Percentiles rank a stretch among this genome's conserved stretches.
These are phyloP conservation scores for Syzygium grande DNA, from an alignment of 345 rosid genomes.

Conservation along the genomic window DNA sequence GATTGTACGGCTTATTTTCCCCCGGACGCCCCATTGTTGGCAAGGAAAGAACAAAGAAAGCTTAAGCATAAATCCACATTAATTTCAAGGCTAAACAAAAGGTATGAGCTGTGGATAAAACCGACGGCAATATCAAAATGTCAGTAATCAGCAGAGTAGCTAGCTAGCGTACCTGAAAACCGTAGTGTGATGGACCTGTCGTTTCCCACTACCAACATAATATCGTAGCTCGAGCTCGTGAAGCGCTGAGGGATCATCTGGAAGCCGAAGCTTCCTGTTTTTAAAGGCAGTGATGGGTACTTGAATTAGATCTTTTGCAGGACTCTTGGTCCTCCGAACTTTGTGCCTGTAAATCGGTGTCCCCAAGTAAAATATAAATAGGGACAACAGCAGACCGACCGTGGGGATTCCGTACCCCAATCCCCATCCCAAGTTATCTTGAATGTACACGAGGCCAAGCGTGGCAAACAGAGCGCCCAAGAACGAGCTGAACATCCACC, in stretches of 20 bases:
- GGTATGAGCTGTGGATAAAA: background rate
- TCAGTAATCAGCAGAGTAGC: background rate
- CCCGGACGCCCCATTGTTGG: background rate
- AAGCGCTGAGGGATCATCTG: conserved; percentile 37
- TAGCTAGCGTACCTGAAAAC: conserved; percentile 39
- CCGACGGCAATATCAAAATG: background rate
- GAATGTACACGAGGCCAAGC: conserved; percentile 75
- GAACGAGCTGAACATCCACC: conserved; percentile 97
- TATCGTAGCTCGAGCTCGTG: conserved; percentile 52
- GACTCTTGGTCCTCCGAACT: conserved; percentile 45
- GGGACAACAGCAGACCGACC: conserved; percentile 55
- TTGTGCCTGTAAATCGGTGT: conserved; percentile 83
- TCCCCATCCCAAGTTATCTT: conserved; percentile 89
- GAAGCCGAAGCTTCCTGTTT: conserved; percentile 50
- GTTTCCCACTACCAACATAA: conserved; percentile 46
- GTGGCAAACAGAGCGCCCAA: conserved; percentile 72
- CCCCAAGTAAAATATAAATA: conserved; percentile 65
- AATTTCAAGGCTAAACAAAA: background rate
- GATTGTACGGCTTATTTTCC: background rate
- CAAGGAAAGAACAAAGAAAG: background rate
- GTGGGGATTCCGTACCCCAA: conserved; percentile 85
- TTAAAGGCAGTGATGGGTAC: conserved; percentile 49
- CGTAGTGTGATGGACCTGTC: conserved; percentile 58
- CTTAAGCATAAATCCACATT: background rate
- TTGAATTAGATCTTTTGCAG: conserved; percentile 47